Conservation (phyloP, 169 alveolate genomes). For the Eimeria acervulina region DNA sequence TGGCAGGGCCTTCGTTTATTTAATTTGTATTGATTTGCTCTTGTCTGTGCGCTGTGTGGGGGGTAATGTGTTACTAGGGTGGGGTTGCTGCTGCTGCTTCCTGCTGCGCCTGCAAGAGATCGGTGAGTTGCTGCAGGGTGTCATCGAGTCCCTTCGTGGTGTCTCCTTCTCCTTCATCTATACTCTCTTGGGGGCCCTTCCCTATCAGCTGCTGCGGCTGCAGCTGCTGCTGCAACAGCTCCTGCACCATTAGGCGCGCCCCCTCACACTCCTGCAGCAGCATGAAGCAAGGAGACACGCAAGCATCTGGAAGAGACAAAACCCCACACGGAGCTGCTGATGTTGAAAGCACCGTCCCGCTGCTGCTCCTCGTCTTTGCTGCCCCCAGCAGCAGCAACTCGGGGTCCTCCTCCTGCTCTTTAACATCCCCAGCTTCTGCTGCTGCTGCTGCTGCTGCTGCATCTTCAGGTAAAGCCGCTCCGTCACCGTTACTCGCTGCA, state of each 20-base stretch:
- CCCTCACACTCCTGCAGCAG: slow-evolving; percentile 49
- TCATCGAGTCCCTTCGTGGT: neutral
- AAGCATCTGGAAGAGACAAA: slow-evolving; percentile 49
- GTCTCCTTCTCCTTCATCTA: neutral
- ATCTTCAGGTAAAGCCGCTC: neutral
- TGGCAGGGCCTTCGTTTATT: too few species aligned
- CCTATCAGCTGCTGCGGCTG: slow-evolving; percentile 39
- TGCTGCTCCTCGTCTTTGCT: neutral
- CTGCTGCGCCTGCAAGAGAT: slow-evolving; percentile 5
- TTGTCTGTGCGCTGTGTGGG: neutral
- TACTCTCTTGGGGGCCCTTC: neutral
- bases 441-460: slow-evolving; percentile 12
- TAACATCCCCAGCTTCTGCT: neutral
- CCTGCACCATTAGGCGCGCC: slow-evolving; percentile 30
- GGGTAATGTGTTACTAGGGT: neutral
- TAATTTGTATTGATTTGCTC: too few species aligned
- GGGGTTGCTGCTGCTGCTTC: slow-evolving; percentile 10
- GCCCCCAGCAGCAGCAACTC: slow-evolving; percentile 27
- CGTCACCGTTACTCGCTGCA: neutral
- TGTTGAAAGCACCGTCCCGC: neutral
- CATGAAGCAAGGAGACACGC: slow-evolving; percentile 44
- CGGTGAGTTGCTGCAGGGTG: neutral
- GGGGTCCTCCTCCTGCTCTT: slow-evolving; percentile 11
- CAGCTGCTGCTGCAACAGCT: slow-evolving; percentile 31
- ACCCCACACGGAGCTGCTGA: slow-evolving; percentile 38